These are phyloP conservation scores for Raddia distichophylla DNA, from an alignment of 176 grass and related monocot species.

Conservation along the genomic window DNA sequence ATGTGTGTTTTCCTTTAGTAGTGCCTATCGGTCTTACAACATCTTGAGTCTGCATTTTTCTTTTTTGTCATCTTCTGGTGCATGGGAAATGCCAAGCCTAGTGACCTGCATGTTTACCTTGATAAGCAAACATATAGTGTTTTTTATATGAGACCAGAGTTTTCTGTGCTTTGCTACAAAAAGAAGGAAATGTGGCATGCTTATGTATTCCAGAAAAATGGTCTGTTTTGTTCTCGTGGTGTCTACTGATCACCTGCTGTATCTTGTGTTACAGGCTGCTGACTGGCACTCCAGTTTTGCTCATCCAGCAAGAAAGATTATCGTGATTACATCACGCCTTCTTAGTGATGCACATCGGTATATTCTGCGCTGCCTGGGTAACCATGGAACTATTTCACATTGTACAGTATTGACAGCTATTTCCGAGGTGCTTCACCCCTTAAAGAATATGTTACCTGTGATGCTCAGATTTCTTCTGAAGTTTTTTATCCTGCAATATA, in stretches of 20 bases:
- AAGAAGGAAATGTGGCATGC: background rate
- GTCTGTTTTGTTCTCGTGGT: background rate
- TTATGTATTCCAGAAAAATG: constrained; percentile 25
- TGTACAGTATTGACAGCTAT: constrained; percentile 88
- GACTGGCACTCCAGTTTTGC: constrained; percentile 71
- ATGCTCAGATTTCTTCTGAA: constrained; percentile 34
- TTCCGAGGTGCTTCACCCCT: constrained; percentile 71
- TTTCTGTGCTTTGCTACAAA: constrained; percentile 5
- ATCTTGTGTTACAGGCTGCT: constrained; percentile 53
- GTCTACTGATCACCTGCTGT: constrained; percentile 12
- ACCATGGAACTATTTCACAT: constrained; percentile 63
- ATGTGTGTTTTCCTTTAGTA: background rate
- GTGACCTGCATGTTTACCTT: constrained; percentile 1
- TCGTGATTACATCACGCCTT: constrained; percentile 75
- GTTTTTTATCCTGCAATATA: background rate
- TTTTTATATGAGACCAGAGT: constrained; percentile 4
- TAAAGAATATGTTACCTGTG: constrained; percentile 36
- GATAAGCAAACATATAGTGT: background rate
- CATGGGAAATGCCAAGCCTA: background rate
- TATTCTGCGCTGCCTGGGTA: constrained; percentile 84
- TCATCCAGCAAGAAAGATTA: constrained; percentile 75
- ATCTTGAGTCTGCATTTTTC: background rate
- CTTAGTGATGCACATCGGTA: constrained; percentile 93
- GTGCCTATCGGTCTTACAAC: background rate
- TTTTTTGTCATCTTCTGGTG: background rate